Evolutionary conservation across 116 monocot species (phyloP).

Genomic region (Thalassia testudinum): DNA sequence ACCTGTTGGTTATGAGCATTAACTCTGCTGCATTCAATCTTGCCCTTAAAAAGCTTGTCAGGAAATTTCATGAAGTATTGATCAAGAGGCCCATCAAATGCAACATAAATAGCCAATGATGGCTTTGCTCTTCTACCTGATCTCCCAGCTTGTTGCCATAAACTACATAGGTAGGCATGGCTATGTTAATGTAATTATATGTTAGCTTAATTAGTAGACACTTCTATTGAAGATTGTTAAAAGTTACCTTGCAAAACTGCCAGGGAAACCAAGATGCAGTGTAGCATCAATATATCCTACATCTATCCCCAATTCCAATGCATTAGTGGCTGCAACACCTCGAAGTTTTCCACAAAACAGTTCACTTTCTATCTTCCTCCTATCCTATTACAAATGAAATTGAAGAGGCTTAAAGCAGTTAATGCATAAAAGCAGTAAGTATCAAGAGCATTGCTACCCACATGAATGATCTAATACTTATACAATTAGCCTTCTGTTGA

Average conservation of each 20-base stretch:
- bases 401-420: neutral
- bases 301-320: conserved; percentile 93
- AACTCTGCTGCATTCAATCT: conserved; percentile 71
- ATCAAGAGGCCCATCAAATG: conserved; percentile 92
- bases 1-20: conserved; percentile 83
- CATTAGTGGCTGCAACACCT: conserved; percentile 94
- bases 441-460: too few species aligned
- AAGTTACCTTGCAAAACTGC: conserved; percentile 69
- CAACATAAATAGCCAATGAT: conserved; percentile 80
- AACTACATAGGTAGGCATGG: conserved; percentile 28
- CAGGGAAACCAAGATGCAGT: conserved; percentile 98
- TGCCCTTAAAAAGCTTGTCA: conserved; percentile 47
- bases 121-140: conserved; percentile 68
- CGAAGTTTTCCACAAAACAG: conserved; percentile 66
- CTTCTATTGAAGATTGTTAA: neutral
- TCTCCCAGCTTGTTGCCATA: conserved; percentile 99
- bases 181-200: too few species aligned
- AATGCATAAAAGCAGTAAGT: too few species aligned
- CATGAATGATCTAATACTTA: too few species aligned
- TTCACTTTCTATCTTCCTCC: conserved; percentile 69
- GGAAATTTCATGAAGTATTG: conserved; percentile 97
- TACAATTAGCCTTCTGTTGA: too few species aligned
- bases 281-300: conserved; percentile 92
- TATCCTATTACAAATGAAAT: conserved; percentile 33
- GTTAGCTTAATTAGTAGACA: neutral